Evolutionary conservation across 208 protist genomes (phyloP).

Genomic region (Acanthamoeba castellanii): DNA sequence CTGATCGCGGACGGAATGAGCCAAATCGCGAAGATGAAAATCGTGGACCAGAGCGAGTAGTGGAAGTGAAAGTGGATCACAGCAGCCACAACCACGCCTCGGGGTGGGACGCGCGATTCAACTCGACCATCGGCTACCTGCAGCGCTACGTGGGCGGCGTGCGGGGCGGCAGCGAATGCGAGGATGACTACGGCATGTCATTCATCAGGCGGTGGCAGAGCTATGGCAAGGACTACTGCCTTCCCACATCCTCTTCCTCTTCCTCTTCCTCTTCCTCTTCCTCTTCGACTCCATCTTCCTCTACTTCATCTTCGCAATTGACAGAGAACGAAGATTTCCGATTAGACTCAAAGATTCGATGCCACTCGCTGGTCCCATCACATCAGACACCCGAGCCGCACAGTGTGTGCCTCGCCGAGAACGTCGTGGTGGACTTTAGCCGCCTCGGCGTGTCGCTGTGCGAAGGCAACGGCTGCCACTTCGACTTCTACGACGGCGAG

Average conservation of each 20-base stretch:
- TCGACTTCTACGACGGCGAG: conserved; percentile 59
- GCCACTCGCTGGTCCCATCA: conserved; percentile 50
- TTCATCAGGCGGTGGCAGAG: conserved; percentile 49
- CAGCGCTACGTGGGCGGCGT: conserved; percentile 9
- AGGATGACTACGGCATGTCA: conserved; percentile 50
- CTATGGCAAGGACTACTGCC: conserved; percentile 59
- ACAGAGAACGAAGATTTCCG: background rate
- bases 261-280: background rate
- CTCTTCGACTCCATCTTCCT: background rate
- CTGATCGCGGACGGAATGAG: no score
- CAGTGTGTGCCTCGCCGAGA: background rate
- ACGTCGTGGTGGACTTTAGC: conserved; percentile 22
- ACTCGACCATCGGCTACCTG: conserved; percentile 23
- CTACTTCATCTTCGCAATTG: no score
- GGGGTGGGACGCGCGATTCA: background rate
- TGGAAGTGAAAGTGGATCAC: conserved; percentile 2
- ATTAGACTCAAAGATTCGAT: background rate
- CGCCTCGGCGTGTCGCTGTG: background rate
- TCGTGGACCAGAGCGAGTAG: background rate
- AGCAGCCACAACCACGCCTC: conserved; percentile 2
- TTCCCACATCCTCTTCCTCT: background rate
- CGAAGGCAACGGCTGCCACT: background rate
- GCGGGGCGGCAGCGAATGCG: conserved; percentile 32
- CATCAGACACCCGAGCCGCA: conserved; percentile 2
- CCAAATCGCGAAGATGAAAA: background rate